Conservation (phyloP, 2,329 filamentous ascomycete genomes). For the Xylaria sp. region DNA sequence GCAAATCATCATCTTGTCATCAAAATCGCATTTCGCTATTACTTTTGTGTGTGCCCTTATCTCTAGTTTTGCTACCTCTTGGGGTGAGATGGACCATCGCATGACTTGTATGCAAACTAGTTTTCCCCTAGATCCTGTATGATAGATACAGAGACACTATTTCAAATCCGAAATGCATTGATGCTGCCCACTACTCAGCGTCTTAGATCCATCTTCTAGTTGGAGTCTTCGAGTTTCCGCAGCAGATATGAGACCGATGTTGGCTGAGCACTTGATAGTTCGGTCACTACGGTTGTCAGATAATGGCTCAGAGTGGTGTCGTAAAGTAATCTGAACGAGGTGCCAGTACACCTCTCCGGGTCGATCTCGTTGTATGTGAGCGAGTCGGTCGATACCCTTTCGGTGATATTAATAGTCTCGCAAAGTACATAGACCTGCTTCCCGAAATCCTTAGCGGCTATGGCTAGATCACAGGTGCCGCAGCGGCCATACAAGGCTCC, state of each 20-base stretch:
- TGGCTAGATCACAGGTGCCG: conserved; percentile 87
- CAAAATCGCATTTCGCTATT: conserved; percentile 22
- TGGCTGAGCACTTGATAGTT: conserved; percentile 86
- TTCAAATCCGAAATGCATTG: conserved; percentile 25
- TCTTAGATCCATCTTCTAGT: conserved; percentile 50
- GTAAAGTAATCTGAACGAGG: conserved; percentile 77
- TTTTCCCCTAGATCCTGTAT: conserved; percentile 33
- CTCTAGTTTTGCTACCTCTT: conserved; percentile 16
- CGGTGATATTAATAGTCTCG: conserved; percentile 92
- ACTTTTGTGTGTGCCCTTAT: conserved; percentile 6
- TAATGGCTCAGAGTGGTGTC: conserved; percentile 91
- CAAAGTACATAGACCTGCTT: conserved; percentile 89
- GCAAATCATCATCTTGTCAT: conserved; percentile 20
- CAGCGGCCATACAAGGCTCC: conserved; percentile 88
- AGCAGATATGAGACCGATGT: conserved; percentile 80
- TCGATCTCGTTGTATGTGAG: conserved; percentile 94
- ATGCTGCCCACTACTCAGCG: conserved; percentile 22
- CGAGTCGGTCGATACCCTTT: conserved; percentile 88
- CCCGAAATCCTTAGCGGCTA: conserved; percentile 79
- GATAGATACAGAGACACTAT: conserved; percentile 36
- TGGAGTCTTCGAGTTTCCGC: conserved; percentile 67
- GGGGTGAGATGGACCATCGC: conserved; percentile 14
- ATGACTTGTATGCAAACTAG: conserved; percentile 35
- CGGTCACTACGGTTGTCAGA: conserved; percentile 89
- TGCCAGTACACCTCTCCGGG: conserved; percentile 72